These are phyloP conservation scores for Cinnamomum micranthum DNA, from an alignment of 164 flowering plant species.

Conservation along the genomic window DNA sequence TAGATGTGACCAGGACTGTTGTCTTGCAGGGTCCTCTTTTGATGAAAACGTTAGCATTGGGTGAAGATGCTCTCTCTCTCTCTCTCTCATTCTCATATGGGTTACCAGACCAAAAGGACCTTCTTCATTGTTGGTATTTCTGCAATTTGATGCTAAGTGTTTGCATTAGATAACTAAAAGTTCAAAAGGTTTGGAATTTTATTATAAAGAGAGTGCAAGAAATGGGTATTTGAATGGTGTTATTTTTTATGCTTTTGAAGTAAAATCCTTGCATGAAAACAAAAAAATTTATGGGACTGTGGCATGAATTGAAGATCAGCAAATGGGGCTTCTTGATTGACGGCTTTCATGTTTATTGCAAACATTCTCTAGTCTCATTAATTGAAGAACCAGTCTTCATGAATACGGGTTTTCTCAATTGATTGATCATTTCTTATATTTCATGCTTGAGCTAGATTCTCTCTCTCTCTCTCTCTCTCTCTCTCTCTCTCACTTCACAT, in stretches of 20 bases:
- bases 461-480: neutral
- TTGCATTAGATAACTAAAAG: conserved; percentile 11
- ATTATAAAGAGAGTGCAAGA: neutral
- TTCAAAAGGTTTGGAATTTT: neutral
- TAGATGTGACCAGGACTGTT: conserved; percentile 24
- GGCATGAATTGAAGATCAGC: conserved; percentile 17
- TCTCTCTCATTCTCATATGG: conserved; percentile 10
- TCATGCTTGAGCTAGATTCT: neutral
- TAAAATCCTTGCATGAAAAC: conserved; percentile 7
- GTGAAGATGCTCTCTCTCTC: conserved; percentile 10
- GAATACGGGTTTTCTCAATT: conserved; percentile 9
- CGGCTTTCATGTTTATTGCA: conserved; percentile 9
- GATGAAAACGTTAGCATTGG: conserved; percentile 21
- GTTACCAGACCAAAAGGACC: neutral
- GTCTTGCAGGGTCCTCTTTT: conserved; percentile 31
- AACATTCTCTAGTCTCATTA: conserved; percentile 9
- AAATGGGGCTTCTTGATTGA: conserved; percentile 13
- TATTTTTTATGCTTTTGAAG: conserved; percentile 18
- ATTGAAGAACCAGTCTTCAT: conserved; percentile 10
- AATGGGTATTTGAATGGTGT: conserved; percentile 10
- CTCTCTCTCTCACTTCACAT: neutral
- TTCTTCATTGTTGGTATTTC: neutral
- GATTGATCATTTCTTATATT: neutral
- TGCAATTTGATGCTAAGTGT: conserved; percentile 1
- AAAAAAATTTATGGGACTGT: conserved; percentile 5